phyloP scores from a whole-genome alignment of 345 rosid genomes.

The Geranium brycei region DNA sequence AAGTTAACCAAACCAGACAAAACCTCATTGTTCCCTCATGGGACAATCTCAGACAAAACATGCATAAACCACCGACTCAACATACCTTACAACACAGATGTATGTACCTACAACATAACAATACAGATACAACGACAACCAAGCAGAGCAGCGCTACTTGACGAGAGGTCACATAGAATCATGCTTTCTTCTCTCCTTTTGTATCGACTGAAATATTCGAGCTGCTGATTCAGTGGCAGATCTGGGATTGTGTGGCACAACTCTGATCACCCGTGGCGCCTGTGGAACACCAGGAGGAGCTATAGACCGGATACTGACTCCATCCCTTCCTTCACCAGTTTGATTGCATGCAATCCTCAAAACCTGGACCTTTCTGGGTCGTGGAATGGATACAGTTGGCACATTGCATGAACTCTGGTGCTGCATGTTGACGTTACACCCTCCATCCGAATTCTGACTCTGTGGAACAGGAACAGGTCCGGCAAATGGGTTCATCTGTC shows the following conservation, averaged over 20 bases:
- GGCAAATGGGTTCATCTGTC: conserved; percentile 32
- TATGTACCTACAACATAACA: not conserved
- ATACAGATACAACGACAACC: too few species aligned
- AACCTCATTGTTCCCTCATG: too few species aligned
- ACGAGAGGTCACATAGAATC: conserved; percentile 19
- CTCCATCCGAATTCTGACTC: conserved; percentile 23
- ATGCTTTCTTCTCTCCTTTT: conserved; percentile 54
- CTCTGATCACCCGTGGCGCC: conserved; percentile 48
- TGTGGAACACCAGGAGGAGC: conserved; percentile 11
- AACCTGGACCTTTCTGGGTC: conserved; percentile 17
- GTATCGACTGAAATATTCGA: conserved; percentile 79
- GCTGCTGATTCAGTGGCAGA: conserved; percentile 76
- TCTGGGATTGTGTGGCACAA: conserved; percentile 70
- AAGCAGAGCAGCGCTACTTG: not conserved
- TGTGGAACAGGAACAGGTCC: conserved; percentile 18
- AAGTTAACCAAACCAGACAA: too few species aligned
- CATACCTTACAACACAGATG: not conserved
- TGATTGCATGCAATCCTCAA: conserved; percentile 45
- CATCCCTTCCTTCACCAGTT: conserved; percentile 19
- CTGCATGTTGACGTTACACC: conserved; percentile 23
- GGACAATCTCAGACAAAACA: too few species aligned
- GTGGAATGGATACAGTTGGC: conserved; percentile 17
- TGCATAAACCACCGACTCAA: too few species aligned
- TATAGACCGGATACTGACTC: conserved; percentile 12
- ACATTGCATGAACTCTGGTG: conserved; percentile 30